Base-by-base conservation (phyloP, 352 stramenopile species). In the Phytophthora europaea region DNA sequence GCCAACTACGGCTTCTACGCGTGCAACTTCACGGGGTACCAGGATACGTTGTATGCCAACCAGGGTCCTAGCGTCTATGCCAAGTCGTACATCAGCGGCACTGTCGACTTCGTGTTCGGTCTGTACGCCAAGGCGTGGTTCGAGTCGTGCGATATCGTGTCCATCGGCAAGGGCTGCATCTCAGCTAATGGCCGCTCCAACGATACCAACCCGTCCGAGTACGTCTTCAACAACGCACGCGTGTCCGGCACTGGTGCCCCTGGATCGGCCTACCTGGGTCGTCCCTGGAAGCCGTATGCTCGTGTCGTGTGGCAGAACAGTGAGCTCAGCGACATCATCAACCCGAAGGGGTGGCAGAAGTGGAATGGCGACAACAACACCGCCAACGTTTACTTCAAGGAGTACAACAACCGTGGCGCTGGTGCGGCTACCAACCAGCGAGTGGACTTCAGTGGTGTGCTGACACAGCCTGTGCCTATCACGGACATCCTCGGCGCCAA, bases 301-400 rank as follows among this genome's bases (percentile, higher is more conserved):
- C 67, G 67, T 7, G 67, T 74, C 10, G 45, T 74, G 31, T 74
- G 52, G 20, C 65, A 73, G 50, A 73, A 73, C 52, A 73, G 65
- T 43, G 22, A 69, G 7, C 52, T 73, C 4, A 64, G 59, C 50
- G 20, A 73, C 38, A 54, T 69, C 23, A 47, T 73, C 61, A 73
- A 73, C 58, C 59, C 58, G 5, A 26, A 53, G 4, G 59, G 66
- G 6, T 73, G 66, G 66, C 53, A 67, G 47, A 13, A 4, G 8
- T 73, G 66, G 66, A 67, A 73, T 34, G 51, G 34, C 6, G 53
- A 61, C 59, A 58, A 55, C 28, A 73, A 67, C 40, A 73, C 66
- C 12, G 52, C 62, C 28, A 66, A 66, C 47, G 65, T 73, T 9
- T 73, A 67, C 58, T 73, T 67, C 28, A 73, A 68, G 40, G 65